Conservation (phyloP, 768 basidiomycete species). For the Panaeolus papilionaceus region DNA sequence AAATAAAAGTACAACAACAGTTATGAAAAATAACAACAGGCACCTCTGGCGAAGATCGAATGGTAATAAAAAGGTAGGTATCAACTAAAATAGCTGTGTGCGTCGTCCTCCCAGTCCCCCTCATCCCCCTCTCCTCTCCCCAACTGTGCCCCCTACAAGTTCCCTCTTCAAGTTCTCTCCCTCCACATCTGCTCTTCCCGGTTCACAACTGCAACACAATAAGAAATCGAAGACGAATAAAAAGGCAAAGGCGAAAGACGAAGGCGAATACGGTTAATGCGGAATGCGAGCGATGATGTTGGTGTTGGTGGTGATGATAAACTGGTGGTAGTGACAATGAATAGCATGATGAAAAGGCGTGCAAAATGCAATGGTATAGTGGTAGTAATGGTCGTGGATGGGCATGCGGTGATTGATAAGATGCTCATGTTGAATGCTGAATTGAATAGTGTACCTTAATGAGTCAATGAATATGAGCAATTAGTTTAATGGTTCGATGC, state of each 20-base stretch:
- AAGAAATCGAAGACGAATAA: not conserved
- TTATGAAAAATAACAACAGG: not conserved
- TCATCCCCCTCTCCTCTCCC: not conserved
- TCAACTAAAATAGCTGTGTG: too few species aligned
- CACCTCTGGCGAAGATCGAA: constrained; percentile 1
- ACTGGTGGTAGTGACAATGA: not conserved
- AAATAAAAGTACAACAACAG: not conserved
- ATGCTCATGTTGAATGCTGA: not conserved
- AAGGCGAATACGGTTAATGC: not conserved
- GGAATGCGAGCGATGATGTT: not conserved
- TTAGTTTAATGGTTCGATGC: not conserved
- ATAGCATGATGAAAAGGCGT: not conserved
- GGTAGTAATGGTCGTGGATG: not conserved
- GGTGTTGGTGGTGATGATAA: not conserved
- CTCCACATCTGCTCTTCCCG: not conserved
- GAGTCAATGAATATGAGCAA: not conserved
- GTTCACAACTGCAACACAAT: not conserved
- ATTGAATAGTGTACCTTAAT: not conserved
- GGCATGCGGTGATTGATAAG: not conserved
- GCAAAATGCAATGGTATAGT: not conserved
- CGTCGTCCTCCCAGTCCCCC: too few species aligned
- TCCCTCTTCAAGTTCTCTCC: not conserved
- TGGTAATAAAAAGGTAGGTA: not conserved
- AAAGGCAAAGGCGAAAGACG: not conserved
- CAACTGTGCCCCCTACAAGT: not conserved